Evolutionary conservation across 805 yeast species (phyloP).

Genomic region (Saitoella complicata): DNA sequence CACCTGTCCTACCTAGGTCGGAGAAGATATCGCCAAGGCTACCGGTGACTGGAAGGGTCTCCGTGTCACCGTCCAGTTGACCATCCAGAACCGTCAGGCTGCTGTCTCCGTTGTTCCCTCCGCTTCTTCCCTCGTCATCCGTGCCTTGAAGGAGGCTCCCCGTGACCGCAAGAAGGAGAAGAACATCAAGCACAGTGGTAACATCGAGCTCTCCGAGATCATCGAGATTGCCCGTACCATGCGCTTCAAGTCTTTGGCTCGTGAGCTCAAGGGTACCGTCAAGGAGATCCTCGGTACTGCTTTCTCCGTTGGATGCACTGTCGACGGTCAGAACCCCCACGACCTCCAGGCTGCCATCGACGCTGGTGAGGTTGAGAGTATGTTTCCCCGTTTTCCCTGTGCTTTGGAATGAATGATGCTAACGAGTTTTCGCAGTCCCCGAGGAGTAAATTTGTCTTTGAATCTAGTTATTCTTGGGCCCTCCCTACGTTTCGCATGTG

Average conservation of each 20-base stretch:
- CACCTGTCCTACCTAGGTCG: slow-evolving; percentile 94
- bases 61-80: slow-evolving; percentile 95
- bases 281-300: slow-evolving; percentile 99
- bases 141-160: slow-evolving; percentile 98
- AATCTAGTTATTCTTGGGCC: neutral
- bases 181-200: slow-evolving; percentile 98
- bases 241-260: slow-evolving; percentile 96
- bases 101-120: slow-evolving; percentile 97
- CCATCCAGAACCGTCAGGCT: slow-evolving; percentile 99
- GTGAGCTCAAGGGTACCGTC: slow-evolving; percentile 88
- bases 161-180: slow-evolving; percentile 99
- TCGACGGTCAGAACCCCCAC: slow-evolving; percentile 98
- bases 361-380: slow-evolving; percentile 88
- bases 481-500: slow-evolving; percentile 1
- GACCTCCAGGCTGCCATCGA: slow-evolving; percentile 95
- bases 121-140: slow-evolving; percentile 96
- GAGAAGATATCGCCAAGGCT: slow-evolving; percentile 99
- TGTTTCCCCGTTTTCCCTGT: slow-evolving; percentile 3
- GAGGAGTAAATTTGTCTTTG: slow-evolving; percentile 1
- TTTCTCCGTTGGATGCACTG: slow-evolving; percentile 95
- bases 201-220: slow-evolving; percentile 93
- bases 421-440: neutral
- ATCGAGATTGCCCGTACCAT: slow-evolving; percentile 93
- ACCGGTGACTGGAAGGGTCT: slow-evolving; percentile 90
- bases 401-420: neutral